A percentile compares a stretch with the other conserved stretches of the same genome.
These are phyloP conservation scores for Selaginella tamariscina DNA, from an alignment of 75 land plant species.

Conservation along the genomic window DNA sequence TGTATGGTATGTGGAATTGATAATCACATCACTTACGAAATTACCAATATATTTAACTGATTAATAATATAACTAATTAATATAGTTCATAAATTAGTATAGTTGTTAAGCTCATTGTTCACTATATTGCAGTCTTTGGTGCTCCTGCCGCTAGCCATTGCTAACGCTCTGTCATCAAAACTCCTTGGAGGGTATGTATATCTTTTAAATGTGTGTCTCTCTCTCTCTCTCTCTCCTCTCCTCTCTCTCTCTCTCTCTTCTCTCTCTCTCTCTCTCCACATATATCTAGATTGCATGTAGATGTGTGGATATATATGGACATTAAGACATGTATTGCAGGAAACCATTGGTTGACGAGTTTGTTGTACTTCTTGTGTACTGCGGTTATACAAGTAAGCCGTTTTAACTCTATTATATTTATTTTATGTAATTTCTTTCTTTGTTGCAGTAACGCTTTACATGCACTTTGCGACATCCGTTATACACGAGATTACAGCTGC, in stretches of 20 bases:
- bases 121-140: conserved; percentile 34
- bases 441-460: conserved; percentile 57
- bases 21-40: too few species aligned
- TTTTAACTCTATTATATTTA: neutral
- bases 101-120: neutral
- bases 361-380: conserved; percentile 54
- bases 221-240: neutral
- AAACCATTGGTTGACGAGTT: conserved; percentile 67
- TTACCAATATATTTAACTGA: too few species aligned
- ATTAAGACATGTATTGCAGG: conserved; percentile 43
- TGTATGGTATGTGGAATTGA: conserved; percentile 91
- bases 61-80: neutral
- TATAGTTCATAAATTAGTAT: too few species aligned
- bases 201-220: neutral
- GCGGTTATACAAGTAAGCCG: conserved; percentile 51
- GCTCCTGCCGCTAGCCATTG: conserved; percentile 77
- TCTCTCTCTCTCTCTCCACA: too few species aligned
- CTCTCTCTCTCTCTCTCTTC: too few species aligned
- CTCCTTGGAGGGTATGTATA: conserved; percentile 61
- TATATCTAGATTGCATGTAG: too few species aligned
- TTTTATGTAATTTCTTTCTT: neutral
- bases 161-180: conserved; percentile 68
- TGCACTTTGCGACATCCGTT: conserved; percentile 77
- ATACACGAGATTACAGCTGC: conserved; percentile 82
- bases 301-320: too few species aligned